A percentile compares a stretch with the other conserved stretches of the same genome.
These are phyloP conservation scores for Cicer judaicum DNA, from an alignment of 306 rosid species.

Conservation along the genomic window DNA sequence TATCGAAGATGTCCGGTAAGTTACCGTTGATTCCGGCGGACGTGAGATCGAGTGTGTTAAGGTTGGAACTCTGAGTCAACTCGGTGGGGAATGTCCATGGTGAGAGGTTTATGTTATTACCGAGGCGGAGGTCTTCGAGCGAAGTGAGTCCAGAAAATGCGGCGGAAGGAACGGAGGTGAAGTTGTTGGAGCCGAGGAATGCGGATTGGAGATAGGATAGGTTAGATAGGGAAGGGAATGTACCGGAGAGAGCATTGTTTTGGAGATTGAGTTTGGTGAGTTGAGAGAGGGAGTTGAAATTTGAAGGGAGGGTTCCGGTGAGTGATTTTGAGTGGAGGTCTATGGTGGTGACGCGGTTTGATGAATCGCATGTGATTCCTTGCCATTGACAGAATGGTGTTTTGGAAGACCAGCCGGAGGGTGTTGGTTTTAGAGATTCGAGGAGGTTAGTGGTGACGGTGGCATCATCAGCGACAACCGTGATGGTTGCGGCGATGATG, in stretches of 20 bases:
- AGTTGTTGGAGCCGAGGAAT: slow-evolving; percentile 60
- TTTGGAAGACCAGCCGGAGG: slow-evolving; percentile 58
- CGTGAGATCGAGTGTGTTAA: slow-evolving; percentile 51
- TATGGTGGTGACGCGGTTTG: slow-evolving; percentile 62
- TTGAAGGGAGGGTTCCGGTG: slow-evolving; percentile 72
- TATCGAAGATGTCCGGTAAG: slow-evolving; percentile 67
- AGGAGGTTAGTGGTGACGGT: slow-evolving; percentile 56
- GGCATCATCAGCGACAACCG: slow-evolving; percentile 63
- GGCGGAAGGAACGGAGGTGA: slow-evolving; percentile 60
- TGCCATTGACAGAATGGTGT: slow-evolving; percentile 62
- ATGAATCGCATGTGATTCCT: slow-evolving; percentile 59
- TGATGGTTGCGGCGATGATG: neutral
- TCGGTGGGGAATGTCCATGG: slow-evolving; percentile 72
- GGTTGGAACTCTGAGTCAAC: slow-evolving; percentile 54
- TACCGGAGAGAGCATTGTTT: slow-evolving; percentile 58
- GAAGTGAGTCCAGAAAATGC: slow-evolving; percentile 66
- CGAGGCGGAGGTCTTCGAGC: slow-evolving; percentile 60
- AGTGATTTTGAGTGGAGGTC: slow-evolving; percentile 53
- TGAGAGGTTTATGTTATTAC: slow-evolving; percentile 43
- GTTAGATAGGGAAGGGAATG: slow-evolving; percentile 69
- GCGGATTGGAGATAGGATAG: slow-evolving; percentile 58
- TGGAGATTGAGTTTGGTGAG: slow-evolving; percentile 65
- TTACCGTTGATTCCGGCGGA: slow-evolving; percentile 49
- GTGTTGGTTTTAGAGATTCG: slow-evolving; percentile 46
- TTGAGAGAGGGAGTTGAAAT: slow-evolving; percentile 67